Evolutionary conservation across 495 filamentous ascomycete species (phyloP), one percentile per base, ranked within the genome.

Genomic region (Xylaria nigripes): DNA sequence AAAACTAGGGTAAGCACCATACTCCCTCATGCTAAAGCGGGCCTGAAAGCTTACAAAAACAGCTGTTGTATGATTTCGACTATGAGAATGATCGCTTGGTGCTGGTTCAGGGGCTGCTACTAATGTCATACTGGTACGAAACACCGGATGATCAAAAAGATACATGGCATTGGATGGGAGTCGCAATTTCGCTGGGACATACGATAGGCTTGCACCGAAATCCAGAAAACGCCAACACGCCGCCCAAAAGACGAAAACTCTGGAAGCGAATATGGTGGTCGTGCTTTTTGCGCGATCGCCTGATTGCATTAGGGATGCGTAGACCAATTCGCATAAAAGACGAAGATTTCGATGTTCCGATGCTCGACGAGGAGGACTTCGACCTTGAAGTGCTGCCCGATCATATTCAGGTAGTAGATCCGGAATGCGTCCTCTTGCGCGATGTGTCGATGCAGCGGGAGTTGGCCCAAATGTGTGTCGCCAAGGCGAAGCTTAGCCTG

Each of bases 241-340:
- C 84, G 24, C 61, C 75, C 18, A 76, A 80, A 49, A 81, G 82
- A 65, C 84, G 87, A 61, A 83, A 80, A 55, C 72, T 95, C 57
- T 92, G 88, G 87, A 94, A 90, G 68, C 76, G 89, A 29, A 89
- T 96, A 51, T 96, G 90, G 90, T 95, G 90, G 90, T 90, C 86
- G 45, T 90, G 86, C 51, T 93, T 91, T 61, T 93, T 92, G 77
- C 82, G 89, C 40, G 90, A 96, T 69, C 86, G 89, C 40, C 70
- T 94, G 30, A 86, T 96, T 54, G 90, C 90, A 5, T 68, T 95
- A 18, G 90, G 90, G 32, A 94, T 95, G 89, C 80, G 90, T 48
- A 80, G 90, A 54, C 90, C 89, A 9, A 91, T 88, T 55, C 76
- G 89, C 40, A 89, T 95, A 68, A 93, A 94, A 76, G 83, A 86